These are phyloP conservation scores for Aspergillus pseudoglaucus DNA, from an alignment of 2,329 filamentous ascomycete genomes.

Conservation along the genomic window DNA sequence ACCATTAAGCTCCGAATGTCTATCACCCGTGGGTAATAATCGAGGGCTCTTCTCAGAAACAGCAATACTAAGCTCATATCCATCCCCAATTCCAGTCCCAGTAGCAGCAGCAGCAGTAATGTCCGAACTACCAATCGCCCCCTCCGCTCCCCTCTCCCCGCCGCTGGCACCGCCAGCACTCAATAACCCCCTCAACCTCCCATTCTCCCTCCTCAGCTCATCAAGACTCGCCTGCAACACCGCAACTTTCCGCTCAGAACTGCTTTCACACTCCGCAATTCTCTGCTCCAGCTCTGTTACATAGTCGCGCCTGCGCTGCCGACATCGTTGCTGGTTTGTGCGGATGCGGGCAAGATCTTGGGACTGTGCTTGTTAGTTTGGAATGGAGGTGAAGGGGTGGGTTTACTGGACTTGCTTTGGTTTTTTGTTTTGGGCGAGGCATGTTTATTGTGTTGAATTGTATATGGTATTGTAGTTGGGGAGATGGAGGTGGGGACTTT, in stretches of 20 bases:
- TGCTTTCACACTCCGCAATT: slow-evolving; percentile 1
- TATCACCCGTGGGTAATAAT: too few species aligned
- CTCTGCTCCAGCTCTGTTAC: slow-evolving; percentile 34
- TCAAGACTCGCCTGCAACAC: neutral
- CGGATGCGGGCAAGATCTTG: slow-evolving; percentile 39
- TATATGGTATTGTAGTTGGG: too few species aligned
- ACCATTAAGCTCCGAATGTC: too few species aligned
- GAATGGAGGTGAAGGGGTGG: neutral
- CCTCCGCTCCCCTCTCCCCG: too few species aligned
- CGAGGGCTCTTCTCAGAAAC: too few species aligned
- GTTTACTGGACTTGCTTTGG: neutral
- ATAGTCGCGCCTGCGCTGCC: slow-evolving; percentile 38
- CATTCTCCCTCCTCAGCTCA: neutral
- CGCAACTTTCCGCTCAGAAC: neutral
- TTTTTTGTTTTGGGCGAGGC: neutral
- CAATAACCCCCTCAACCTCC: neutral
- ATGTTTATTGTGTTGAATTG: neutral
- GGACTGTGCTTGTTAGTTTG: slow-evolving; percentile 11
- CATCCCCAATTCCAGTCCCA: too few species aligned
- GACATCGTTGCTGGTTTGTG: slow-evolving; percentile 49
- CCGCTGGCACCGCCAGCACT: too few species aligned
- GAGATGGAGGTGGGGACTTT: too few species aligned
- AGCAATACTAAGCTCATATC: too few species aligned
- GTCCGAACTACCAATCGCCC: too few species aligned
- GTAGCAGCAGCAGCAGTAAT: too few species aligned